Evolutionary conservation across 2,329 filamentous ascomycete genomes (phyloP), one percentile per base, ranked within the genome.

Genomic region (Sporothrix brunneoviolacea): DNA sequence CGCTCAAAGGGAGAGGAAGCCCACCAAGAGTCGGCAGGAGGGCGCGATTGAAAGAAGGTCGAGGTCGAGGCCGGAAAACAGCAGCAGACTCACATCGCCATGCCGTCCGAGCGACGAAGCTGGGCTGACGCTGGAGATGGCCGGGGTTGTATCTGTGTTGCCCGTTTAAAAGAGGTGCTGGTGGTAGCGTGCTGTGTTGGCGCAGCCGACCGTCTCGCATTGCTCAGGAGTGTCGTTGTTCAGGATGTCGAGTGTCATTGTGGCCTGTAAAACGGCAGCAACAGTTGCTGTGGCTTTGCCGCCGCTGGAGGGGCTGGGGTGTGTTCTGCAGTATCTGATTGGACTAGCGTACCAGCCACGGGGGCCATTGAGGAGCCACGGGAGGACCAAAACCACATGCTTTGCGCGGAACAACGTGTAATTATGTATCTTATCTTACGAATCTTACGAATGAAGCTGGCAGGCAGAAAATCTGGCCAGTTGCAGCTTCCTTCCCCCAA

Each of bases 81-180:
- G 41, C 37, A 22, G 32, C 52, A 35, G 37, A 32, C 37, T 54
- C 33, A 36, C 52, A 51, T 48, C 18, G 43, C 48, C 52, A 13
- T 39, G 27, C 39, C 18, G 39, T 22, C 37, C 28, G 19, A 32
- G 24, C 47, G 28, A 36, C 24, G 22, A 35, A 9, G 44, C 44
- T 19, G 24, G n/a, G 24, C 6, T 6, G 24, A 10, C 5, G 5
- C 24, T 5, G 24, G 24, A 10, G 24, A 28, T 28, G 24, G 37
- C 13, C 19, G 37, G 4, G 6, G 33, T 24, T 16, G 24, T 12
- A n/a, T 18, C 3, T 30, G 33, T 16, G 43, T 16, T n/a, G 32
- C 13, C 30, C 13, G n/a, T 37, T 15, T 16, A 21, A 19, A 36
- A 12, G 15, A 24, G 24, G 24, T 21, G 35, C 19, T n/a, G n/a